Evolutionary conservation across 805 yeast species (phyloP).

Genomic region (Wilhelminamyces savonicus): DNA sequence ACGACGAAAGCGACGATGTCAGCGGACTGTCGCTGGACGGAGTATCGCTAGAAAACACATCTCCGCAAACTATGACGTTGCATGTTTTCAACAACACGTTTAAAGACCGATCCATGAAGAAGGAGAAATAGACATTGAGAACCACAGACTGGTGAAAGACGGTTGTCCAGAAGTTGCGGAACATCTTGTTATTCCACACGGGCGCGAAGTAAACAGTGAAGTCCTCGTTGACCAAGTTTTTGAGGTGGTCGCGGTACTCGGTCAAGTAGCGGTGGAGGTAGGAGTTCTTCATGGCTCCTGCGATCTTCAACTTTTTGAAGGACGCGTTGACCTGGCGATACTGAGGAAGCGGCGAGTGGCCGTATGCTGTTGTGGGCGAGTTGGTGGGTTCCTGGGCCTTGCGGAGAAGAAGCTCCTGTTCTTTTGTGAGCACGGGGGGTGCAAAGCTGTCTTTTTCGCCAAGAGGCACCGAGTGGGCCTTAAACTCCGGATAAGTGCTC

Average conservation of each 20-base stretch:
- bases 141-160: slow-evolving; percentile 21
- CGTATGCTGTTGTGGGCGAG: too few relatives aligned
- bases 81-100: slow-evolving; percentile 17
- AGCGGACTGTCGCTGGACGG: too few relatives aligned
- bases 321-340: too few relatives aligned
- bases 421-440: too few relatives aligned
- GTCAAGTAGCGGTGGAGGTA: slow-evolving; percentile 10
- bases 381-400: too few relatives aligned
- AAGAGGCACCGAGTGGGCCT: too few relatives aligned
- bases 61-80: slow-evolving; percentile 3
- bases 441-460: too few relatives aligned
- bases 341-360: too few relatives aligned
- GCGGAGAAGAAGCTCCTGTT: too few relatives aligned
- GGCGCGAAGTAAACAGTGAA: slow-evolving; percentile 12
- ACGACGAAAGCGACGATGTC: not conserved
- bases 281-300: slow-evolving; percentile 9
- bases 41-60: too few relatives aligned
- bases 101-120: slow-evolving; percentile 32
- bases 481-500: too few relatives aligned
- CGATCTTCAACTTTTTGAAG: too few relatives aligned
- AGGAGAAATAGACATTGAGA: slow-evolving; percentile 25
- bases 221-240: slow-evolving; percentile 9
- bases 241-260: slow-evolving; percentile 5
- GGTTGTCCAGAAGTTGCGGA: slow-evolving; percentile 22
- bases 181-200: slow-evolving; percentile 17